phyloP scores from a whole-genome alignment of 2,329 filamentous ascomycete genomes.

The Madurella mycetomatis region DNA sequence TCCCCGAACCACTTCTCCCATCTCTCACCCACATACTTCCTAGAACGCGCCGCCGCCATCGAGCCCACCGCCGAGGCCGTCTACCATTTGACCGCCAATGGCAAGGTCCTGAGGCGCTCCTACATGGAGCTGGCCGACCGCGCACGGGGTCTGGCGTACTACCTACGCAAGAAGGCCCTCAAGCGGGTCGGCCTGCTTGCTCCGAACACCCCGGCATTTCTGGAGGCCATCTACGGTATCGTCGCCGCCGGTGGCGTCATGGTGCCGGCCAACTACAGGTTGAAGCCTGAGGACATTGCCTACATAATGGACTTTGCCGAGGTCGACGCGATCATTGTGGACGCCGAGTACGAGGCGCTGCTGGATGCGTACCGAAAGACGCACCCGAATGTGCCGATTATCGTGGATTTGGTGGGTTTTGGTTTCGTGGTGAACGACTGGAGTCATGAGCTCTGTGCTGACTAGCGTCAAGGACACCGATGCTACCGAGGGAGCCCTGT shows the following conservation, averaged over 20 bases:
- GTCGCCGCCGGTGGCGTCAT: constrained; percentile 75
- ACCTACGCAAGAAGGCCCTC: constrained; percentile 67
- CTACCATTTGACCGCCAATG: constrained; percentile 77
- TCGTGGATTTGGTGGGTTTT: constrained; percentile 61
- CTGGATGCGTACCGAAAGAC: constrained; percentile 60
- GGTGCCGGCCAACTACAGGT: constrained; percentile 58
- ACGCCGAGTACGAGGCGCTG: constrained; percentile 70
- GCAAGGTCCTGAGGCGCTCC: constrained; percentile 65
- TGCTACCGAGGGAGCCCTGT: constrained; percentile 64
- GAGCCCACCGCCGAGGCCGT: constrained; percentile 83
- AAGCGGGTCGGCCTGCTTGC: constrained; percentile 79
- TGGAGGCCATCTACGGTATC: constrained; percentile 86
- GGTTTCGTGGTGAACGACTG: not conserved
- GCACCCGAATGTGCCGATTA: constrained; percentile 61
- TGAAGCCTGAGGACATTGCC: constrained; percentile 78
- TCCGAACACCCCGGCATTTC: constrained; percentile 90
- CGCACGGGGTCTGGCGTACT: constrained; percentile 83
- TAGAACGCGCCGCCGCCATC: constrained; percentile 75
- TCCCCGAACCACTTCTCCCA: constrained; percentile 66
- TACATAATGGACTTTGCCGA: constrained; percentile 90
- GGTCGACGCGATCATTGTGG: constrained; percentile 81
- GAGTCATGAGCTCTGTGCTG: not conserved
- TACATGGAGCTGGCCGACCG: constrained; percentile 84
- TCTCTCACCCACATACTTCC: constrained; percentile 81
- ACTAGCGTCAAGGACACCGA: constrained; percentile 63